A percentile compares a stretch with the other conserved stretches of the same genome.
Evolutionary conservation across 495 filamentous ascomycete species (phyloP).

Genomic region (Hyaloscypha finlandica): DNA sequence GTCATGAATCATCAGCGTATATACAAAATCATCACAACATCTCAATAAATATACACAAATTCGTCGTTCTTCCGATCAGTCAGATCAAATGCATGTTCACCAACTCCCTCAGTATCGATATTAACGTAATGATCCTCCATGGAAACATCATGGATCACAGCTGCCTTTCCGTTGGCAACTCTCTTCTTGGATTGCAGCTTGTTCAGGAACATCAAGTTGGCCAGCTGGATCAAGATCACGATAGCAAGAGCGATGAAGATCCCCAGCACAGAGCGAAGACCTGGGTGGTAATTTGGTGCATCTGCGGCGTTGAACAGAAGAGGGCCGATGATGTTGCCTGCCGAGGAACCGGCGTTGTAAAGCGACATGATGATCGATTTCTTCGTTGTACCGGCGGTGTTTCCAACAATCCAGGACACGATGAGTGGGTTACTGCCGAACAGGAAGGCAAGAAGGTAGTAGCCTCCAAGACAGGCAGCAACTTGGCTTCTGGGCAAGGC

Average conservation of each 20-base stretch:
- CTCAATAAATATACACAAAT: constrained; percentile 65
- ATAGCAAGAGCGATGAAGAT: constrained; percentile 57
- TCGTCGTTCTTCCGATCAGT: constrained; percentile 68
- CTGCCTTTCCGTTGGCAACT: constrained; percentile 58
- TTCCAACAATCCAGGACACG: constrained; percentile 51
- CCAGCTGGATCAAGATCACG: constrained; percentile 52
- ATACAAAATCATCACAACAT: constrained; percentile 6
- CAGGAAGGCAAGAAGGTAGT: constrained; percentile 63
- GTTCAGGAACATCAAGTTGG: constrained; percentile 55
- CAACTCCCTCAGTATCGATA: constrained; percentile 38
- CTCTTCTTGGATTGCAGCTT: constrained; percentile 51
- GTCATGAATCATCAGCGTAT: constrained; percentile 2
- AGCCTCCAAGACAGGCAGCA: constrained; percentile 53
- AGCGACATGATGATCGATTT: constrained; percentile 59
- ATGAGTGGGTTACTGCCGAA: constrained; percentile 54
- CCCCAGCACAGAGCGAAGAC: constrained; percentile 53
- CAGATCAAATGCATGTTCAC: constrained; percentile 53
- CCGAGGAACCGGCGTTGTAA: constrained; percentile 60
- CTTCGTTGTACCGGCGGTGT: constrained; percentile 76
- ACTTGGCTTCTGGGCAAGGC: constrained; percentile 43
- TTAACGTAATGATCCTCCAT: constrained; percentile 44
- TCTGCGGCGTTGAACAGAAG: constrained; percentile 63
- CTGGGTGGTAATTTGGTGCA: constrained; percentile 60
- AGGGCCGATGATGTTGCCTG: constrained; percentile 70
- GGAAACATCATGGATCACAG: constrained; percentile 54